These are phyloP conservation scores for Tricladium varicosporioides DNA, from an alignment of 2,329 filamentous ascomycete species.

Conservation along the genomic window DNA sequence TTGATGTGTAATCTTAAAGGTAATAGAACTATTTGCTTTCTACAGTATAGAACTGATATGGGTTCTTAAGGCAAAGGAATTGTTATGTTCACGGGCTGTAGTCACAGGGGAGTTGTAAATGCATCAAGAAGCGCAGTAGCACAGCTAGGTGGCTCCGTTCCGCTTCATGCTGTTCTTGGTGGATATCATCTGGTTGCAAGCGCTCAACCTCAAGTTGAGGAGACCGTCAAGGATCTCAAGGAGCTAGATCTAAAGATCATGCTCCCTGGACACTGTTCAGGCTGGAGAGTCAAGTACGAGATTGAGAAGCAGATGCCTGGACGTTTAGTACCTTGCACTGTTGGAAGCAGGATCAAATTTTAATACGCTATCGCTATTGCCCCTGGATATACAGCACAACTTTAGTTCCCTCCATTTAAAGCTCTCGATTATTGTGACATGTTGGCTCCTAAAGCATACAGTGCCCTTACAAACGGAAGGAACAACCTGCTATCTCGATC, in stretches of 20 bases:
- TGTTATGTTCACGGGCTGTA: constrained; percentile 55
- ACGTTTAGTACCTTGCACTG: constrained; percentile 47
- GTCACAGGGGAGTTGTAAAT: constrained; percentile 55
- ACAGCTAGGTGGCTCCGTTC: constrained; percentile 36
- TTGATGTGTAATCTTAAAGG: constrained; percentile 53
- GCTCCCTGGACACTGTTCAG: constrained; percentile 54
- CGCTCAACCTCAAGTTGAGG: constrained; percentile 41
- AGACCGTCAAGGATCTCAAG: constrained; percentile 48
- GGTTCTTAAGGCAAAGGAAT: constrained; percentile 45
- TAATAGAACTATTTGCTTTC: constrained; percentile 20
- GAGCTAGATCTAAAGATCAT: constrained; percentile 45
- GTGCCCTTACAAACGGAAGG: no score
- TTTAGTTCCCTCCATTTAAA: no score
- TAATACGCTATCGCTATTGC: neutral
- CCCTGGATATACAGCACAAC: neutral
- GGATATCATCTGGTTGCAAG: constrained; percentile 53
- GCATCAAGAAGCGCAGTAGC: constrained; percentile 45
- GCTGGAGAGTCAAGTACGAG: constrained; percentile 52
- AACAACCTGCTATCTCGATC: no score
- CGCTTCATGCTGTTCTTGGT: constrained; percentile 50
- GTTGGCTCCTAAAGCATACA: no score
- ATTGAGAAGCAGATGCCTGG: constrained; percentile 52
- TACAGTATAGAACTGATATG: neutral
- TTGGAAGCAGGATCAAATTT: constrained; percentile 35
- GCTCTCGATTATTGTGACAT: no score